Percentiles rank a stretch among this genome's conserved stretches.
These are phyloP conservation scores for Ambrosia artemisiifolia DNA, from an alignment of 129 eudicot species.

Conservation along the genomic window DNA sequence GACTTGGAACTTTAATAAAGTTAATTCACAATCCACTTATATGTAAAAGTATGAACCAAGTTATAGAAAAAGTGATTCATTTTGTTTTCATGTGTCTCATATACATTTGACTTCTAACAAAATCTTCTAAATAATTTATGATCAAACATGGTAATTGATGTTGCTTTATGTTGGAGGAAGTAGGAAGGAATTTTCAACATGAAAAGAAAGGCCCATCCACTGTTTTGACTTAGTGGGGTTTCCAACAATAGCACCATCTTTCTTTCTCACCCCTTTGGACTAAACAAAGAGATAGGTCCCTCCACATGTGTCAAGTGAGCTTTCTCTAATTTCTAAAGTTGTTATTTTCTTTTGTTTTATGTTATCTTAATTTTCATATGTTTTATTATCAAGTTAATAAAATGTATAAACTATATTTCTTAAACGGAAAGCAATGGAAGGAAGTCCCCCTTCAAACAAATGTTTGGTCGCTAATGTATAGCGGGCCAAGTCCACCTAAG, in stretches of 20 bases:
- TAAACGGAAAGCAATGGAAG: no score
- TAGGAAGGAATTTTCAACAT: neutral
- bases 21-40: no score
- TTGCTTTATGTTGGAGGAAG: neutral
- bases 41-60: no score
- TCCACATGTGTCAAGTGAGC: neutral
- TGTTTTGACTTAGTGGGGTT: neutral
- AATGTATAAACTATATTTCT: no score
- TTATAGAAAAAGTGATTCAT: no score
- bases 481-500: no score
- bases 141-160: neutral
- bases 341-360: neutral
- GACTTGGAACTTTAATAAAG: no score
- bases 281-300: constrained; percentile 3
- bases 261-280: neutral
- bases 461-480: no score
- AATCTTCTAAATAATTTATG: neutral
- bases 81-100: no score
- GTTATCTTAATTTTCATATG: neutral
- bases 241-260: neutral
- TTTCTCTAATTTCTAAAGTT: neutral
- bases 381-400: no score
- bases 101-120: no score
- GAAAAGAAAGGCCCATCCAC: neutral
- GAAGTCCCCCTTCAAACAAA: no score